A percentile compares a stretch with the other conserved stretches of the same genome.
Conservation (phyloP, 257 asterid species). For the Jacaranda copaia region DNA sequence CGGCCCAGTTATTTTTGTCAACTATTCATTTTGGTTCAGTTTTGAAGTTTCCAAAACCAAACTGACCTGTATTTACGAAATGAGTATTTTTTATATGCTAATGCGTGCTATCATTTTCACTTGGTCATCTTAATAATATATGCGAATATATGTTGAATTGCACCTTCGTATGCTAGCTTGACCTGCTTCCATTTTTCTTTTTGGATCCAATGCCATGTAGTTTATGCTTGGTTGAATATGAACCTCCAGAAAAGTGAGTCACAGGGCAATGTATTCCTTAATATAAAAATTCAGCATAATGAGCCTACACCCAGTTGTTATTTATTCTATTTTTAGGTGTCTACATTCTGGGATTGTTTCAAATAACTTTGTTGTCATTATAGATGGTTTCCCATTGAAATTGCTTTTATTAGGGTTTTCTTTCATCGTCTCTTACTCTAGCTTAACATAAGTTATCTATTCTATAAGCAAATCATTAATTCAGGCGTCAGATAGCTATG, state of each 20-base stretch:
- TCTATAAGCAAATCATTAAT: neutral
- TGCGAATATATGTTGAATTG: too few relatives aligned
- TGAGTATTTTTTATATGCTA: too few relatives aligned
- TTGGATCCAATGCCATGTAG: too few relatives aligned
- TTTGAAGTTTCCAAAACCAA: too few relatives aligned
- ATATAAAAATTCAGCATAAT: neutral
- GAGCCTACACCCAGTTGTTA: neutral
- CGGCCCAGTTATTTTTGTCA: neutral
- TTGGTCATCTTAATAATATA: too few relatives aligned
- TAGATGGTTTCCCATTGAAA: neutral
- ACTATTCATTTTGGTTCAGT: constrained; percentile 7
- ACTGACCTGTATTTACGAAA: too few relatives aligned
- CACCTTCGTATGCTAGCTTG: too few relatives aligned
- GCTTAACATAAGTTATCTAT: neutral
- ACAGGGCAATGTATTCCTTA: too few relatives aligned
- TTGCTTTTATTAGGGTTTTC: neutral
- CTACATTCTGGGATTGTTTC: neutral
- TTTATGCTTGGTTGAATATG: too few relatives aligned
- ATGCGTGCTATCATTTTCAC: too few relatives aligned
- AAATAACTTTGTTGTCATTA: neutral
- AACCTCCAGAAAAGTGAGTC: too few relatives aligned
- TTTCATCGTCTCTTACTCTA: constrained; percentile 2
- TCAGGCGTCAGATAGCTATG: neutral
- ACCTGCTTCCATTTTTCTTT: too few relatives aligned
- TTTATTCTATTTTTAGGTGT: neutral